Evolutionary conservation across 225 moss, liverwort and hornwort species (phyloP), one percentile per base, ranked within the genome.

Genomic region (Takakia lepidozioides): DNA sequence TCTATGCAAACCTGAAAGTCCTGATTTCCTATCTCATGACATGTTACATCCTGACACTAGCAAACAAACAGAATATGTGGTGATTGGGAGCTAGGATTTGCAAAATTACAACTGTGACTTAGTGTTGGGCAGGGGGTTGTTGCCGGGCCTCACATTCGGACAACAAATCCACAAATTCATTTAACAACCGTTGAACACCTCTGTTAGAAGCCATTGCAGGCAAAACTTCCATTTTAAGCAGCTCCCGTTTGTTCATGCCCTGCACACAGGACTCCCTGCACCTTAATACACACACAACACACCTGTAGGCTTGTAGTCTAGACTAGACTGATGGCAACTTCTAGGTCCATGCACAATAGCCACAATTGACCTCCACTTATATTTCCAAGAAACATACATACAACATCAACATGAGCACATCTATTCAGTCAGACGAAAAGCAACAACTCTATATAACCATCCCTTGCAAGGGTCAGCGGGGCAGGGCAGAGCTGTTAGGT

Each of bases 131-230:
- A 8, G 65, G 62, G 51, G 55, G 55, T 63, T 57, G 69, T 54
- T 63, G 69, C 43, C 73, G 63, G 66, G 73, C 78, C 65, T 92
- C 86, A 57, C 77, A 68, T 67, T 95, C 93, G 17, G 65, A 64
- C 36, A 86, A 72, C 38, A 95, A 70, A 59, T 86, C 93, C 58
- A 84, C 84, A 71, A 89, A 86, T 56, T 95, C 93, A 54, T 74
- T 84, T 54, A 89, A 74, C 41, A 95, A 68, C 57, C 89, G 86
- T 65, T 95, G 93, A 56, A 95, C 82, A 25, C 84, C 62, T 54
- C 86, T 67, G 46, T 98, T 98, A 6, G 90, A 80, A 60, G 90
- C 95, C 90, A 98, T 98, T 52, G 90, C 90, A 62, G 95, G 95
- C 69, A 98, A 54, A 25, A 98, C 87, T 42, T 87, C 84, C 38